A percentile compares a stretch with the other conserved stretches of the same genome.
Evolutionary conservation across 2,329 filamentous ascomycete species (phyloP).

Genomic region (Cladophialophora yegresii): DNA sequence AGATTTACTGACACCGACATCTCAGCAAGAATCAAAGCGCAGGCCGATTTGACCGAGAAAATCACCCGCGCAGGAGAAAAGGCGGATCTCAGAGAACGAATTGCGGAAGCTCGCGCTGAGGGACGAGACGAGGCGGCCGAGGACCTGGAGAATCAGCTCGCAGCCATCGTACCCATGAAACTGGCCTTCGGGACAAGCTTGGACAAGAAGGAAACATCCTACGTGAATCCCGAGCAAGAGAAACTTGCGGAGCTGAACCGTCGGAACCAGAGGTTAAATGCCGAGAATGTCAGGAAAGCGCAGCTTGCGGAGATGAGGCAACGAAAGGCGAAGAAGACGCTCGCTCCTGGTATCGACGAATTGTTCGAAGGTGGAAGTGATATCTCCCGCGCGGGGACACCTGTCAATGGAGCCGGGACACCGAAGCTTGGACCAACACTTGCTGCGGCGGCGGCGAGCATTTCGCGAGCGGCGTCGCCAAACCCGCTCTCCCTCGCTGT

Average conservation of each 20-base stretch:
- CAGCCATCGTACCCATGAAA: conserved; percentile 57
- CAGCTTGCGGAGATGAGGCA: conserved; percentile 77
- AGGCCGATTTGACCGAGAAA: conserved; percentile 66
- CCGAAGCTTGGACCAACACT: conserved; percentile 45
- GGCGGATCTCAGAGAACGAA: conserved; percentile 63
- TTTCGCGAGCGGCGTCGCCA: conserved; percentile 43
- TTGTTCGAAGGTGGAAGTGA: conserved; percentile 51
- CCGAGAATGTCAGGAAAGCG: conserved; percentile 86
- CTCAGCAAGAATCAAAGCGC: conserved; percentile 72
- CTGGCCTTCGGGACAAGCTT: conserved; percentile 72
- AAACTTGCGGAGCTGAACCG: conserved; percentile 80
- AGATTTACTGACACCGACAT: conserved; percentile 82
- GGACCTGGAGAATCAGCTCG: conserved; percentile 53
- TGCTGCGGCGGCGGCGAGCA: conserved; percentile 9
- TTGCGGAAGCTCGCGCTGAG: conserved; percentile 65
- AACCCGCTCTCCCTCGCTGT: conserved; percentile 28
- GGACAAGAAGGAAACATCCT: conserved; percentile 55
- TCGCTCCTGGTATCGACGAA: conserved; percentile 45
- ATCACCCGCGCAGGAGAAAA: conserved; percentile 66
- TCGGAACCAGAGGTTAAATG: conserved; percentile 79
- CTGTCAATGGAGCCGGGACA: conserved; percentile 54
- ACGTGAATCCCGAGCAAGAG: conserved; percentile 68
- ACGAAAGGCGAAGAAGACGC: conserved; percentile 50
- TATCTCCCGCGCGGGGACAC: conserved; percentile 52
- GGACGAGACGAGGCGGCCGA: conserved; percentile 63